phyloP scores from a whole-genome alignment of 495 filamentous ascomycete genomes.

The Bathelium albidoporum region DNA sequence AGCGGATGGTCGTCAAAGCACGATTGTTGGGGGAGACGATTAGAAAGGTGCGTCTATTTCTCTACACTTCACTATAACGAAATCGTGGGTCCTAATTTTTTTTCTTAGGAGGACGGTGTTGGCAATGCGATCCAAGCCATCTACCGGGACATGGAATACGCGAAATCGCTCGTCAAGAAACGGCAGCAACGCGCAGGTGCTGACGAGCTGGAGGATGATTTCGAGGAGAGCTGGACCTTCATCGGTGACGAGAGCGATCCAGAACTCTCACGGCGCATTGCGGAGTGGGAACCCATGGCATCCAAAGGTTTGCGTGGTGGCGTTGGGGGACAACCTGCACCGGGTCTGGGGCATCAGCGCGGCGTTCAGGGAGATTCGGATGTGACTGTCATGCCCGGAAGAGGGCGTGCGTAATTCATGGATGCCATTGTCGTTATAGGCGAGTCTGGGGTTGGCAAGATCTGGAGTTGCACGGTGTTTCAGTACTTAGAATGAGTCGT shows the following conservation, averaged over 20 bases:
- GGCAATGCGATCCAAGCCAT: conserved; percentile 82
- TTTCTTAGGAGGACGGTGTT: conserved; percentile 71
- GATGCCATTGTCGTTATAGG: not conserved
- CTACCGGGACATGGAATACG: conserved; percentile 93
- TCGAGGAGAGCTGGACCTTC: conserved; percentile 65
- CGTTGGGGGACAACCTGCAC: not conserved
- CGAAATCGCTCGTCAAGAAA: conserved; percentile 71
- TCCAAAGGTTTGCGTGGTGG: conserved; percentile 4
- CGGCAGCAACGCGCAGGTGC: conserved; percentile 33
- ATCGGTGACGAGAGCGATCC: conserved; percentile 56
- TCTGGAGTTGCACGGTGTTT: not conserved
- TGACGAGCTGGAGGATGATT: conserved; percentile 43
- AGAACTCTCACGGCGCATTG: conserved; percentile 38
- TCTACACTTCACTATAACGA: no score
- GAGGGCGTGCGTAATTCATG: not conserved
- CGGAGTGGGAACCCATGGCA: conserved; percentile 22
- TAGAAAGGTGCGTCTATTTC: conserved; percentile 58
- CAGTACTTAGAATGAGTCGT: not conserved
- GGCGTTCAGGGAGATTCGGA: conserved; percentile 2
- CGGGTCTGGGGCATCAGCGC: not conserved
- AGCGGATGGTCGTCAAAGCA: conserved; percentile 84
- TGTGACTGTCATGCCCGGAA: not conserved
- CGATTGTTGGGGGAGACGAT: conserved; percentile 73
- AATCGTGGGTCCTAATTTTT: conserved; percentile 18
- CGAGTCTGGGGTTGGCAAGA: not conserved